These are phyloP conservation scores for Amauroascus verrucosus DNA, from an alignment of 2,329 filamentous ascomycete species.

Conservation along the genomic window DNA sequence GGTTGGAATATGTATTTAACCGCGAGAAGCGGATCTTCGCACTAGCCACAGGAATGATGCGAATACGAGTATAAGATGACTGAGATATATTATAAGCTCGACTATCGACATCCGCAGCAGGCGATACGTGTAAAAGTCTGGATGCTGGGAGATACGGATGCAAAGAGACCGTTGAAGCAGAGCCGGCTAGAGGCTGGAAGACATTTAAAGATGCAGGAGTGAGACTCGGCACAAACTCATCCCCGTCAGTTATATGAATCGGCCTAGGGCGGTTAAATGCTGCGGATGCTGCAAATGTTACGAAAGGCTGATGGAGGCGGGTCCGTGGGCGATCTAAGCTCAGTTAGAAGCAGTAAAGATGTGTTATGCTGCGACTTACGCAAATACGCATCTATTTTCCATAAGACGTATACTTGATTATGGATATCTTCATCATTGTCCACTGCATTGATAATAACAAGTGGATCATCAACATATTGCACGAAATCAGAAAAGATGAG, in stretches of 20 bases:
- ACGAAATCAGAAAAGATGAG: slow-evolving; percentile 36
- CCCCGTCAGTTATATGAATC: slow-evolving; percentile 31
- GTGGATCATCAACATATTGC: slow-evolving; percentile 32
- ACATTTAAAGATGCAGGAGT: slow-evolving; percentile 50
- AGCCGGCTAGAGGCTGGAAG: slow-evolving; percentile 43
- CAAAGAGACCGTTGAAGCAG: slow-evolving; percentile 34
- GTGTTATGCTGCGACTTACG: slow-evolving; percentile 24
- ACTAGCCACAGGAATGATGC: slow-evolving; percentile 46
- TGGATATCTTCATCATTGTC: slow-evolving; percentile 30
- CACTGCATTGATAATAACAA: slow-evolving; percentile 37
- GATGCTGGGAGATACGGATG: slow-evolving; percentile 49
- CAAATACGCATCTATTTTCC: slow-evolving; percentile 36
- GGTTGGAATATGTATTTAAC: slow-evolving; percentile 34
- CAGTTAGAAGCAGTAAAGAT: neutral
- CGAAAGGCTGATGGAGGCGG: slow-evolving; percentile 46
- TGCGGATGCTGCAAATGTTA: slow-evolving; percentile 45
- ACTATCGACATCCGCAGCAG: slow-evolving; percentile 41
- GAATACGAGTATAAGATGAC: slow-evolving; percentile 44
- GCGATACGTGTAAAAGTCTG: slow-evolving; percentile 47
- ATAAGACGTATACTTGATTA: slow-evolving; percentile 36
- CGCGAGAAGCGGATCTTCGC: slow-evolving; percentile 47
- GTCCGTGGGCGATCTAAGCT: slow-evolving; percentile 37
- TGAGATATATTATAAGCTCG: slow-evolving; percentile 45
- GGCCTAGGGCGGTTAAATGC: slow-evolving; percentile 37
- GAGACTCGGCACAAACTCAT: slow-evolving; percentile 45